Evolutionary conservation across 805 yeast genomes (phyloP).

Genomic region (Kregervanrija delftensis): DNA sequence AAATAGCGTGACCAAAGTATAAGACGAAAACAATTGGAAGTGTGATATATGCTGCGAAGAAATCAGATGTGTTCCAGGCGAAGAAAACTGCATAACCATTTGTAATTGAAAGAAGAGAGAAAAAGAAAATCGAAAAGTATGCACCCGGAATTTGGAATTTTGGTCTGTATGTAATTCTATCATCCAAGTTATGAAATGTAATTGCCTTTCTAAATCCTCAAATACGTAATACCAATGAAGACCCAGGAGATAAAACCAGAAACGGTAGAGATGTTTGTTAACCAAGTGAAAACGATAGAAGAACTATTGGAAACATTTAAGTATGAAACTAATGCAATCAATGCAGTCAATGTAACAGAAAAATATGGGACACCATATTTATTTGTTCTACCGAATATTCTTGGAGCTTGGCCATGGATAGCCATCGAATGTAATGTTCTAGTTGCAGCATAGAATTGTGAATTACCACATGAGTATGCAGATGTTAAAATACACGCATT

Average conservation of each 20-base stretch:
- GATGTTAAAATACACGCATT: conserved; percentile 57
- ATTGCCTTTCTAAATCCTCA: conserved; percentile 65
- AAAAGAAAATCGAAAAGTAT: conserved; percentile 40
- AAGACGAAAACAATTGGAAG: conserved; percentile 48
- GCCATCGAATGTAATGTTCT: conserved; percentile 37
- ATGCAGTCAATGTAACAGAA: conserved; percentile 35
- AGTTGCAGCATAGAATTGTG: conserved; percentile 36
- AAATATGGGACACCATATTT: conserved; percentile 52
- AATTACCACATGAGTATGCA: conserved; percentile 46
- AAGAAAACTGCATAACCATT: conserved; percentile 69
- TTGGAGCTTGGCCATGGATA: conserved; percentile 33
- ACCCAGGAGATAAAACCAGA: conserved; percentile 66
- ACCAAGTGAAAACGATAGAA: conserved; percentile 53
- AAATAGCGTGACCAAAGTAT: conserved; percentile 52
- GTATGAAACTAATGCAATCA: conserved; percentile 41
- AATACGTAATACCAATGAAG: conserved; percentile 42
- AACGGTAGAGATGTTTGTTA: conserved; percentile 56
- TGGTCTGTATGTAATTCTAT: conserved; percentile 53
- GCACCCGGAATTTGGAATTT: conserved; percentile 52
- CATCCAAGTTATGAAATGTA: conserved; percentile 40
- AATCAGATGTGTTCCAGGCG: conserved; percentile 46
- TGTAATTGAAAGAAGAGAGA: conserved; percentile 52
- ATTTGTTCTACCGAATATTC: conserved; percentile 29
- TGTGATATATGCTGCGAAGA: conserved; percentile 68
- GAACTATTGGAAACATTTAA: conserved; percentile 49